A percentile compares a stretch with the other conserved stretches of the same genome.
phyloP scores from a whole-genome alignment of 2,329 filamentous ascomycete genomes.

The Fusarium sp. region DNA sequence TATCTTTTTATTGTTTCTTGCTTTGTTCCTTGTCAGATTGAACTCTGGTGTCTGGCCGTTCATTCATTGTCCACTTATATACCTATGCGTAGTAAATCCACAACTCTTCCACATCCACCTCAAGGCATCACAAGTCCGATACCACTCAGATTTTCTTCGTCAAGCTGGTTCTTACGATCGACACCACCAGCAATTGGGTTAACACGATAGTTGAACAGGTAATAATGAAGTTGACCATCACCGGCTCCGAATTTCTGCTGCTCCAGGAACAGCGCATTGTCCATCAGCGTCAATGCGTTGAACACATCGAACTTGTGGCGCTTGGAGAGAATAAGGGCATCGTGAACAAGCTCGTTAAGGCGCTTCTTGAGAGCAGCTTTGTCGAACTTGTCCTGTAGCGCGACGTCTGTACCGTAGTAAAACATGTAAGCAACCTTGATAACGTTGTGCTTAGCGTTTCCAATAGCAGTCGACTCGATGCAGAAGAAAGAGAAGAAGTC shows the following conservation, averaged over 20 bases:
- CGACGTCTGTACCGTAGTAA: slow-evolving; percentile 91
- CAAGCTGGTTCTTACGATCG: slow-evolving; percentile 79
- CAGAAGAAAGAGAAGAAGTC: slow-evolving; percentile 98
- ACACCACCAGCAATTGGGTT: slow-evolving; percentile 87
- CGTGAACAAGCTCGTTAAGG: slow-evolving; percentile 81
- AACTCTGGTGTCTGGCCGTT: neutral
- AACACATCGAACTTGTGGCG: slow-evolving; percentile 90
- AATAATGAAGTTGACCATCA: slow-evolving; percentile 95
- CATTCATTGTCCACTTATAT: neutral
- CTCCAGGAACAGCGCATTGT: slow-evolving; percentile 93
- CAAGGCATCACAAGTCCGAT: slow-evolving; percentile 84
- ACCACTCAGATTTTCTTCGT: slow-evolving; percentile 81
- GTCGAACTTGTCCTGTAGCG: slow-evolving; percentile 67
- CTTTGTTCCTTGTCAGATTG: neutral
- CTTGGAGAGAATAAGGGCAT: slow-evolving; percentile 90
- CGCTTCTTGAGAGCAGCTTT: slow-evolving; percentile 75
- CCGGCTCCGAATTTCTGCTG: slow-evolving; percentile 95
- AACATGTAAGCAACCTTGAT: slow-evolving; percentile 95
- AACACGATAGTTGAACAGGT: slow-evolving; percentile 96
- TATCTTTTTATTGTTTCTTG: slow-evolving; percentile 6
- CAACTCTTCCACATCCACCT: neutral
- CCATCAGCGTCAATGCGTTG: slow-evolving; percentile 92
- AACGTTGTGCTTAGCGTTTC: slow-evolving; percentile 77
- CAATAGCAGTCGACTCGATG: slow-evolving; percentile 92
- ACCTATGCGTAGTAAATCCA: neutral